Base-by-base conservation (phyloP, 75 land plant genomes). In the Gnetum montanum region DNA sequence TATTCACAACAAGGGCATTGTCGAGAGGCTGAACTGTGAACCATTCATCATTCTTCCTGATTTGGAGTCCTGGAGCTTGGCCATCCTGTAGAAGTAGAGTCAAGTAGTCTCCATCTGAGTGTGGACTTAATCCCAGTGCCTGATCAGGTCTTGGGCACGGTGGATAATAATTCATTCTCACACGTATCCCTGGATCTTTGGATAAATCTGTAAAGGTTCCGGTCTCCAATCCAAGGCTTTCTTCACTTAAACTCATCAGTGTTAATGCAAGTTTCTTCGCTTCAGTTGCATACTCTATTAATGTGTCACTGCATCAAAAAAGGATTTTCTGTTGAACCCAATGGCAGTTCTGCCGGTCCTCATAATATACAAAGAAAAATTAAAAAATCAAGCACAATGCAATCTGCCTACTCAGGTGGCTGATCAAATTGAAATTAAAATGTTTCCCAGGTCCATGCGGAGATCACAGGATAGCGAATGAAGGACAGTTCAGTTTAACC, bases 31-130 rank as follows among this genome's bases (percentile, higher is more conserved):
- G 34, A 0, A 74, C 57, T 27, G 71, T 27, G 15, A 67, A 20
- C 77, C 71, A 74, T 0, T 34, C n/a, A 8, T 35, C 61, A 19
- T 57, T 31, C 29, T 66, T 62, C 11, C 38, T 31, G 18, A 63
- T 58, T 30, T 74, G 77, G 23, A 67, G 55, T 30, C 69, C 76
- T 5, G 46, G 27, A 2, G 59, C 22, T 16, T 74, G 47, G 37
- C 54, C 61, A 23, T 68, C 77, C 40, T 74, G 77, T 0, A 74
- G 40, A 0, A 74, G 61, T 6, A 74, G 34, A 13, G 71, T 68
- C 10, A 74, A 19, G 43, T 49, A 18, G 36, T 67, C 35, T 13
- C 35, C 27, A 28, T 73, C 70, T 4, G 69, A 60, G 37, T 73
- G 71, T 11, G 70, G 70, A 28, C 54, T 49, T 22, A 66, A 24